Conservation (phyloP, 176 grass and related monocot genomes). For the Alloteropsis semialata region DNA sequence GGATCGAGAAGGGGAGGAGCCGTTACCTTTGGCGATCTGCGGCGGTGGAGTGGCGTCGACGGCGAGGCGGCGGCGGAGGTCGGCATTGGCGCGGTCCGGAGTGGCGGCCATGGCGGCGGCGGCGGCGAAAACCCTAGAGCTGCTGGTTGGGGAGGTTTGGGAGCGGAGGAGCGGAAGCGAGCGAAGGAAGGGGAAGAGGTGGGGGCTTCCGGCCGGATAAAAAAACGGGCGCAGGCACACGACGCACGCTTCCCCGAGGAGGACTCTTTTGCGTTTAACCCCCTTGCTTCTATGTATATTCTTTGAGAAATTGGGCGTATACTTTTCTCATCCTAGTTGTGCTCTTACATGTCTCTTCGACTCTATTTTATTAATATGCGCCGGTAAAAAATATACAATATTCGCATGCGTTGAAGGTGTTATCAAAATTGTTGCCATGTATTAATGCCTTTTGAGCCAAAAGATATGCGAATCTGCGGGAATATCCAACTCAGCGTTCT, state of each 20-base stretch:
- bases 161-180: slow-evolving; percentile 10
- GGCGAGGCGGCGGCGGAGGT: slow-evolving; percentile 49
- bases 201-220: slow-evolving; percentile 36
- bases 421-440: background rate
- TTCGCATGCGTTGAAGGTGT: background rate
- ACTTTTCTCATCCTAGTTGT: background rate
- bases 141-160: slow-evolving; percentile 37
- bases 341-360: no score
- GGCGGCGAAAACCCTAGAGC: slow-evolving; percentile 58
- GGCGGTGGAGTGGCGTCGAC: slow-evolving; percentile 59
- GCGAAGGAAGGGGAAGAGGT: slow-evolving; percentile 10
- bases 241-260: slow-evolving; percentile 14
- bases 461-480: background rate
- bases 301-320: background rate
- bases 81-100: slow-evolving; percentile 64
- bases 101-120: slow-evolving; percentile 50
- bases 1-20: slow-evolving; percentile 22
- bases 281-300: background rate
- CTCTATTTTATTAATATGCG: background rate
- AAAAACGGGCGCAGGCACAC: slow-evolving; percentile 5
- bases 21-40: slow-evolving; percentile 67
- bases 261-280: background rate
- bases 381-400: background rate
- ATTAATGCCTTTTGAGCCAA: background rate
- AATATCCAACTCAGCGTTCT: no score